Percentiles rank a stretch among this genome's conserved stretches.
phyloP scores from a whole-genome alignment of 495 filamentous ascomycete genomes.

The Aspergillus sclerotioniger region DNA sequence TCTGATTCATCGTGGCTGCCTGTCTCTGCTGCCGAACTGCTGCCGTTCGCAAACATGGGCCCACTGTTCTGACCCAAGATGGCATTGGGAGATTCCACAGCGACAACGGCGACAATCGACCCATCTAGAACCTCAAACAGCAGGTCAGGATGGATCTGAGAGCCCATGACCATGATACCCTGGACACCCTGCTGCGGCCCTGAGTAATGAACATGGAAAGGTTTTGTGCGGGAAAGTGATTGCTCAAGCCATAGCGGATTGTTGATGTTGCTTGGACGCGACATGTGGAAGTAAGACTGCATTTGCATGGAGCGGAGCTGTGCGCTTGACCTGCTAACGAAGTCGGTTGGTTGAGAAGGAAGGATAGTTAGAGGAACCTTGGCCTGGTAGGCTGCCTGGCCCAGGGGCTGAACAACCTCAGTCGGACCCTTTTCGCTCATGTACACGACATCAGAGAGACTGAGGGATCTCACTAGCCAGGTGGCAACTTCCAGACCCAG shows the following conservation, averaged over 20 bases:
- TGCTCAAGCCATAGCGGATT: conserved; percentile 46
- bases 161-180: conserved; percentile 53
- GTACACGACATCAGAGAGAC: conserved; percentile 64
- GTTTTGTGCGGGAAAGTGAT: conserved; percentile 46
- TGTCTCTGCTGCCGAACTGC: neutral
- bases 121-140: conserved; percentile 56
- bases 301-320: conserved; percentile 77
- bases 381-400: conserved; percentile 32
- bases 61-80: conserved; percentile 20
- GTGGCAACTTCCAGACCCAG: conserved; percentile 68
- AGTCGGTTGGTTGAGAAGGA: conserved; percentile 59
- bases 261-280: conserved; percentile 29
- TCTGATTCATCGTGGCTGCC: conserved; percentile 14
- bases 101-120: conserved; percentile 55
- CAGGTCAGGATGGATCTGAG: conserved; percentile 44
- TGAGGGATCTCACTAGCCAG: conserved; percentile 54
- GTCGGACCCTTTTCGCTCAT: conserved; percentile 68
- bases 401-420: conserved; percentile 61
- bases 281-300: conserved; percentile 72
- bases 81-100: conserved; percentile 44
- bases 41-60: neutral
- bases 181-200: conserved; percentile 50
- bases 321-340: conserved; percentile 61
- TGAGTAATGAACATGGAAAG: conserved; percentile 56
- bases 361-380: conserved; percentile 40